Base-by-base conservation (phyloP, 179 eudicot genomes). In the Beta lomatogona region DNA sequence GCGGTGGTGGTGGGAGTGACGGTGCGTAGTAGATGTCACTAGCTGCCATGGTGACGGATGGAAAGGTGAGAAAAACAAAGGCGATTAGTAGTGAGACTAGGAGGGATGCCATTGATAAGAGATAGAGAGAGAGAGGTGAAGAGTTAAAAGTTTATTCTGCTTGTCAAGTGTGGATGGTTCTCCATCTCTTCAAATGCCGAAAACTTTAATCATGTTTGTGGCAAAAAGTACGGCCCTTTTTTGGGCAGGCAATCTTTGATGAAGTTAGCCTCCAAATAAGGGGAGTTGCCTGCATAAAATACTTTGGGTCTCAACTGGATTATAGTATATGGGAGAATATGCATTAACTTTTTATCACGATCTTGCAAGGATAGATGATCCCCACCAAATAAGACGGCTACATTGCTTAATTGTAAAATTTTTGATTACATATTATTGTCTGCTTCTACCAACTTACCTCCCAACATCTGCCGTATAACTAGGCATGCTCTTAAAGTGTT, bases 231-330 rank as follows among this genome's bases (percentile, higher is more conserved):
- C 76, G 87, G 82, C 78, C 66, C 60, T 65, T 41, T 77, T 85
- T 58, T 57, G 58, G 84, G 84, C 70, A 61, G 81, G 58, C 86
- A 81, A 77, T 81, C 84, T 84, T 84, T 77, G 21, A 15, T 64
- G 65, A 65, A 64, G 58, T 64, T 52, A 15, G 41, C 71, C 78
- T 21, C 22, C 54, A 72, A 78, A 54, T 15, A 53, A 53, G 77
- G 83, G 79, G 50, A 54, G 3, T 66, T 75, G 53, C 21, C 45
- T 14, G 8, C 8, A 28, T 71, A 63, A 65, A 45, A 19, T 28
- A 50, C 22, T 48, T 2, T 14, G 48, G 4, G 50, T 82, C 5
- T 77, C 72, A 64, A 75, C 82, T 83, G 31, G 64, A 79, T 79
- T 83, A 53, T 83, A 65, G 85, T 75, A 60, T 18, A 73, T 55